These are phyloP conservation scores for Pichia eremophila DNA, from an alignment of 805 yeast genomes.

Conservation along the genomic window DNA sequence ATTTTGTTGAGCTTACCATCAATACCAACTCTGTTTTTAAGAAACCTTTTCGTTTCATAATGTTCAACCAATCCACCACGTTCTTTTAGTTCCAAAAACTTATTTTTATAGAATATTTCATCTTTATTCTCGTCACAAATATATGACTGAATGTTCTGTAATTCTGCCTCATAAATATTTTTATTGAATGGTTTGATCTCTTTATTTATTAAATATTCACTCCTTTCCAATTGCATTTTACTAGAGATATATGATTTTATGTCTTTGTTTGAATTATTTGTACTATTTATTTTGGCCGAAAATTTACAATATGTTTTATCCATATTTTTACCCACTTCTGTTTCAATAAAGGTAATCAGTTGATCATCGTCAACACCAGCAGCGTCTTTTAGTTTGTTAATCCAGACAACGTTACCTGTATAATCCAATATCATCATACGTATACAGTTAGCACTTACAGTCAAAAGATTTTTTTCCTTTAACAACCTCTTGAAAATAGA, in stretches of 20 bases:
- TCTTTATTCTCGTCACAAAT: conserved; percentile 40
- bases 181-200: conserved; percentile 28
- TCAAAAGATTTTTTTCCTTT: not conserved
- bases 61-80: not conserved
- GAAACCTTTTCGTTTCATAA: not conserved
- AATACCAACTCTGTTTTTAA: not conserved
- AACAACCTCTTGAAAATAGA: not conserved
- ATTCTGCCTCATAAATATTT: conserved; percentile 36
- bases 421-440: not conserved
- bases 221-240: not conserved
- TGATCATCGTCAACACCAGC: not conserved
- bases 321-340: not conserved
- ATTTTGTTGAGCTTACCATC: not conserved
- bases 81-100: not conserved
- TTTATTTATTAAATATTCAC: conserved; percentile 7
- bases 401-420: not conserved
- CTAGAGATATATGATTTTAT: not conserved
- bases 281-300: not conserved
- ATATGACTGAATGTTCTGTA: conserved; percentile 40
- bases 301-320: not conserved
- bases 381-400: not conserved
- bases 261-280: not conserved
- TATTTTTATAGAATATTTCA: not conserved
- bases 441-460: not conserved
- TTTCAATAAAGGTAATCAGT: not conserved